These are phyloP conservation scores for Cladobotryum protrusum DNA, from an alignment of 2,329 filamentous ascomycete species.

Conservation along the genomic window DNA sequence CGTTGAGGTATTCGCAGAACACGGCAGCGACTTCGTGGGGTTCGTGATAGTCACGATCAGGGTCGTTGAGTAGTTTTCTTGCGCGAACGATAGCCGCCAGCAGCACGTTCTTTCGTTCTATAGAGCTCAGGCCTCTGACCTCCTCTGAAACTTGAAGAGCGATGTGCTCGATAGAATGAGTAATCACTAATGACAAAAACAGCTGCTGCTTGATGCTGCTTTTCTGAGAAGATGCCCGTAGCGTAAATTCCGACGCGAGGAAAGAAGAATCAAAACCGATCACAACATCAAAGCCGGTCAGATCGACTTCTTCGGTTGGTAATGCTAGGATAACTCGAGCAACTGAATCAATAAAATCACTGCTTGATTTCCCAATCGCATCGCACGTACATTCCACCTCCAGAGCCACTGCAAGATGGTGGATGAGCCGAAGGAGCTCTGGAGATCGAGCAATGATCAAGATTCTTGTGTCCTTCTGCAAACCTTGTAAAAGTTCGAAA, in stretches of 20 bases:
- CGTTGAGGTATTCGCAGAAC: slow-evolving; percentile 42
- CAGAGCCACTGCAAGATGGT: slow-evolving; percentile 39
- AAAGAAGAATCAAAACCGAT: slow-evolving; percentile 50
- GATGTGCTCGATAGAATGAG: slow-evolving; percentile 51
- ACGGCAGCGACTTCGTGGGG: slow-evolving; percentile 41
- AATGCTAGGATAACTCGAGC: slow-evolving; percentile 38
- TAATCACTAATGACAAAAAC: slow-evolving; percentile 44
- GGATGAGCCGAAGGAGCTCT: slow-evolving; percentile 46
- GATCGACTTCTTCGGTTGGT: slow-evolving; percentile 32
- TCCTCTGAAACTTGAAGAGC: slow-evolving; percentile 36
- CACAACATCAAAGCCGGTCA: slow-evolving; percentile 41
- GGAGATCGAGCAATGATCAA: slow-evolving; percentile 48
- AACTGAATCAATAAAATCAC: slow-evolving; percentile 26
- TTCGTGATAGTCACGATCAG: slow-evolving; percentile 32
- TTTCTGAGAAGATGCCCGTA: slow-evolving; percentile 13
- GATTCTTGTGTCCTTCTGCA: slow-evolving; percentile 41
- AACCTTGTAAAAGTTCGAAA: slow-evolving; percentile 44
- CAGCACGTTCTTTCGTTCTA: slow-evolving; percentile 44
- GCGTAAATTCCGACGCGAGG: slow-evolving; percentile 28
- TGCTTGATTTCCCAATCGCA: slow-evolving; percentile 22
- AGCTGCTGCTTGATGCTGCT: slow-evolving; percentile 30
- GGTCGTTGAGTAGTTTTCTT: slow-evolving; percentile 34
- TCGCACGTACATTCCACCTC: slow-evolving; percentile 30
- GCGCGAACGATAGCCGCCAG: slow-evolving; percentile 32
- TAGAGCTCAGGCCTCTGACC: slow-evolving; percentile 18